Conservation (phyloP, 441 rosid species). For the Euphorbia celastroides region DNA sequence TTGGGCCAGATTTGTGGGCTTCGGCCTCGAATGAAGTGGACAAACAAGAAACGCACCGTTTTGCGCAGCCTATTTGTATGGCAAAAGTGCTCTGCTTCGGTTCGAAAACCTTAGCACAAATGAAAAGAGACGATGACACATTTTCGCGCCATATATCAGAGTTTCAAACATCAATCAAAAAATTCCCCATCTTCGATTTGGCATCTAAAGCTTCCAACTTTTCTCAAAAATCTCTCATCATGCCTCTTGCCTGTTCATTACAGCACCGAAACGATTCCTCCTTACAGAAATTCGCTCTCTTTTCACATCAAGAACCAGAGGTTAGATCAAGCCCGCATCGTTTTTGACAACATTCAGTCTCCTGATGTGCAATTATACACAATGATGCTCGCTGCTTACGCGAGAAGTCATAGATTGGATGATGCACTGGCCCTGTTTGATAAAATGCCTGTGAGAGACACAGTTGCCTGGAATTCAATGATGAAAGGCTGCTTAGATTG, state of each 20-base stretch:
- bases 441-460: conserved; percentile 39
- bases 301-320: conserved; percentile 37
- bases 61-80: too few species aligned
- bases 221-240: neutral
- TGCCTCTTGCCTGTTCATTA: conserved; percentile 4
- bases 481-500: conserved; percentile 64
- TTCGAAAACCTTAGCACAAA: neutral
- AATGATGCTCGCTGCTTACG: conserved; percentile 48
- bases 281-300: conserved; percentile 30
- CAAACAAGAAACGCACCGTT: too few species aligned
- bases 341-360: conserved; percentile 41
- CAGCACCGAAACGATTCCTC: conserved; percentile 7
- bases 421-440: conserved; percentile 45
- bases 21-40: too few species aligned
- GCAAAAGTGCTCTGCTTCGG: neutral
- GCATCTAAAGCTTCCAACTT: neutral
- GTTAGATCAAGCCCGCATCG: conserved; percentile 43
- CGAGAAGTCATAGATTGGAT: conserved; percentile 30
- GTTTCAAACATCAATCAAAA: conserved; percentile 8
- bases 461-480: conserved; percentile 70
- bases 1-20: too few species aligned
- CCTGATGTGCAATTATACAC: conserved; percentile 46
- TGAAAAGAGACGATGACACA: conserved; percentile 9
- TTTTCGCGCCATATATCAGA: conserved; percentile 23
- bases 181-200: neutral